A percentile compares a stretch with the other conserved stretches of the same genome.
phyloP scores from a whole-genome alignment of 176 grass and related monocot genomes.

The Phyllostachys edulis region DNA sequence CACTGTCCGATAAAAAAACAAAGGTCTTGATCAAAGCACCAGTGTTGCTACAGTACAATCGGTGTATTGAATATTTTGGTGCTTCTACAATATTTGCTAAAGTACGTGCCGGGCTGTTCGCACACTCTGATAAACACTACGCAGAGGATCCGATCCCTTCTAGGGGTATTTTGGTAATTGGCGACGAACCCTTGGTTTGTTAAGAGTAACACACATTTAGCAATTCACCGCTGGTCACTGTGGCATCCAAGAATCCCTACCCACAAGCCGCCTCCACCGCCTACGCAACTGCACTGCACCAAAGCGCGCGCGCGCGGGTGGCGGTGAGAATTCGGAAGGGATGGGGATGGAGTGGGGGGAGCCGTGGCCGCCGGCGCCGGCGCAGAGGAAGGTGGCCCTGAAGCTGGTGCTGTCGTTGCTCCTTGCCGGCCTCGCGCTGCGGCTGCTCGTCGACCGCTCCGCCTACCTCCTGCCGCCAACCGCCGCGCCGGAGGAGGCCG shows the following conservation, averaged over 20 bases:
- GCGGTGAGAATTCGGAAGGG: neutral
- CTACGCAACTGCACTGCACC: neutral
- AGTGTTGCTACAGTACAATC: too few relatives aligned
- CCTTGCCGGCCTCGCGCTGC: conserved; percentile 52
- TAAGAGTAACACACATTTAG: neutral
- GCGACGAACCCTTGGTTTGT: too few relatives aligned
- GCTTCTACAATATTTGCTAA: too few relatives aligned
- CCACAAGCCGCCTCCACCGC: neutral
- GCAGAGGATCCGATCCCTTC: too few relatives aligned
- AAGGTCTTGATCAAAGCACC: too few relatives aligned
- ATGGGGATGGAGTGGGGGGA: conserved; percentile 37
- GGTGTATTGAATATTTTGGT: too few relatives aligned
- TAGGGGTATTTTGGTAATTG: too few relatives aligned
- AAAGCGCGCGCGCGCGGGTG: neutral
- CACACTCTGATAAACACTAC: too few relatives aligned
- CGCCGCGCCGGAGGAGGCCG: conserved; percentile 12
- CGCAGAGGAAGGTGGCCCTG: conserved; percentile 35
- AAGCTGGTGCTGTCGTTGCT: conserved; percentile 48
- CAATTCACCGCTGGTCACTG: neutral
- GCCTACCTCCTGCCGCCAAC: conserved; percentile 11
- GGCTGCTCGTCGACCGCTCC: conserved; percentile 44
- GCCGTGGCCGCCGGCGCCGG: neutral
- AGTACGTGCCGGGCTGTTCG: too few relatives aligned
- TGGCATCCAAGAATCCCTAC: neutral
- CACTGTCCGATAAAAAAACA: too few relatives aligned